A percentile compares a stretch with the other conserved stretches of the same genome.
phyloP scores from a whole-genome alignment of 2,329 filamentous ascomycete species.

The Massarina eburnea region DNA sequence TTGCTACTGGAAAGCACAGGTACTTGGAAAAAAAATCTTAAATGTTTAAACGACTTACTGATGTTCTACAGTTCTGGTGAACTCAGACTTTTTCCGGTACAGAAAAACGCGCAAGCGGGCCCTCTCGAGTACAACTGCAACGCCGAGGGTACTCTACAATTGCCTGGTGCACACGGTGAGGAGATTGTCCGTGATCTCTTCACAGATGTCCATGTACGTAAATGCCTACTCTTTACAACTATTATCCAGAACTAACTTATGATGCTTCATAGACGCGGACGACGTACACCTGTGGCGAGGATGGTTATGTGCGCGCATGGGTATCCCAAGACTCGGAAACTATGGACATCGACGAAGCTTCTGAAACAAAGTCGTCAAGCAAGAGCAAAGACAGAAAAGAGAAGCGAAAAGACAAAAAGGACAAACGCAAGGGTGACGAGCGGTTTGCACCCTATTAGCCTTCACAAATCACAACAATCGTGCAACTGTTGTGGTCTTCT shows the following conservation, averaged over 20 bases:
- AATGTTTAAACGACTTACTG: background rate
- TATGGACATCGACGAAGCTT: conserved; percentile 32
- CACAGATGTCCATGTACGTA: conserved; percentile 40
- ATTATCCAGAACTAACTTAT: background rate
- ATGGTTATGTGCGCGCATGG: conserved; percentile 50
- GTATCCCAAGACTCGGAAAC: conserved; percentile 21
- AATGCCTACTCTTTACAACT: background rate
- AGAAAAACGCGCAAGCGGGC: conserved; percentile 16
- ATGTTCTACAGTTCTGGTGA: conserved; percentile 21
- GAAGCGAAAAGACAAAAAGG: conserved; percentile 37
- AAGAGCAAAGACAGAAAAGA: conserved; percentile 33
- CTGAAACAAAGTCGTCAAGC: conserved; percentile 16
- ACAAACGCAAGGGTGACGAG: conserved; percentile 29
- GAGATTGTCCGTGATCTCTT: conserved; percentile 52
- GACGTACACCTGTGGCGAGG: conserved; percentile 54
- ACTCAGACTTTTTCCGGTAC: conserved; percentile 35
- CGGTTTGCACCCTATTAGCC: conserved; percentile 44
- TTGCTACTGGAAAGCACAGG: conserved; percentile 70
- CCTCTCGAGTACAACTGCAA: conserved; percentile 37
- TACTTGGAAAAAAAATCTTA: conserved; percentile 43
- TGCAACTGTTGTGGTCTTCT: too few species aligned
- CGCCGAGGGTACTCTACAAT: conserved; percentile 20
- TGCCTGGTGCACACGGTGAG: conserved; percentile 51
- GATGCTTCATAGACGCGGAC: conserved; percentile 28
- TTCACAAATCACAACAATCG: background rate